Conservation (phyloP, 768 basidiomycete genomes). For the Zangia roseola region DNA sequence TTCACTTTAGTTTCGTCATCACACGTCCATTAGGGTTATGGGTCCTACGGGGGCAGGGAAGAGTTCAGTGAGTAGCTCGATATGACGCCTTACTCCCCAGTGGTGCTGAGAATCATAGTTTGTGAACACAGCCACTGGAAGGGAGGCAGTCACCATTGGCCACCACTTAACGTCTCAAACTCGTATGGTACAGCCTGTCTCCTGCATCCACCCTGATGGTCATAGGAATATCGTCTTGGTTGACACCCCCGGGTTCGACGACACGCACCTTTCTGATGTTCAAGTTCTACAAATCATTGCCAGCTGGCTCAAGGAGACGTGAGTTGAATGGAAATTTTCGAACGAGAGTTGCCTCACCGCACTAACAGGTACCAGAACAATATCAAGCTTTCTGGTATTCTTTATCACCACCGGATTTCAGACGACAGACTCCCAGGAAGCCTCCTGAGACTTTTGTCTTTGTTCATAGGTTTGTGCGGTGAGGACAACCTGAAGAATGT, state of each 20-base stretch:
- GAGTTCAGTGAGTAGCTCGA: slow-evolving; percentile 16
- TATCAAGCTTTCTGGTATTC: slow-evolving; percentile 10
- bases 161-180: slow-evolving; percentile 9
- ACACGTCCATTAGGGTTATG: slow-evolving; percentile 11
- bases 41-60: slow-evolving; percentile 16
- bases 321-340: neutral
- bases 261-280: slow-evolving; percentile 8
- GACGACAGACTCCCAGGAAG: slow-evolving; percentile 11
- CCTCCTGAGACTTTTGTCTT: slow-evolving; percentile 5
- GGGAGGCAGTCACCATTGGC: neutral
- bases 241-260: slow-evolving; percentile 20
- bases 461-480: slow-evolving; percentile 14
- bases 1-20: neutral
- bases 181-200: slow-evolving; percentile 1
- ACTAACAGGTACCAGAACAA: slow-evolving; percentile 5
- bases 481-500: slow-evolving; percentile 10
- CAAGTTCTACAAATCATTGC: slow-evolving; percentile 12
- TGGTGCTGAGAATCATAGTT: slow-evolving; percentile 5
- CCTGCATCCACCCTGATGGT: slow-evolving; percentile 15
- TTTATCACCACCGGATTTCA: slow-evolving; percentile 16
- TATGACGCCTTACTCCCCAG: neutral
- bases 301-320: slow-evolving; percentile 18
- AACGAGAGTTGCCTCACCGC: neutral
- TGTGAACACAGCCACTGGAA: slow-evolving; percentile 8
- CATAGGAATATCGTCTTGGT: slow-evolving; percentile 13